A percentile compares a stretch with the other conserved stretches of the same genome.
phyloP scores from a whole-genome alignment of 2,329 filamentous ascomycete genomes.

The Cladophialophora bantiana region DNA sequence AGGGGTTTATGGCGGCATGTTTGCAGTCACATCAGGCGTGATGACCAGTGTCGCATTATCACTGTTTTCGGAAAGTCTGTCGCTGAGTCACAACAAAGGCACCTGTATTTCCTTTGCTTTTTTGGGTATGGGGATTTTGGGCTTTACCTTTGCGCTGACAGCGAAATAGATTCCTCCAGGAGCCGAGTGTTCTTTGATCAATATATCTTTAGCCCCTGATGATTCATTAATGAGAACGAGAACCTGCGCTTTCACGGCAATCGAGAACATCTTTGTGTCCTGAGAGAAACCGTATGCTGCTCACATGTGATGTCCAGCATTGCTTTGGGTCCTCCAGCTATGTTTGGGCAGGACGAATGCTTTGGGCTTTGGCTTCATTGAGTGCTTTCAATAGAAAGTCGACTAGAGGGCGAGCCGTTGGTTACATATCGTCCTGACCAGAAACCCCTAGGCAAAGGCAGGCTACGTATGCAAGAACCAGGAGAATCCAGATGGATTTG shows the following conservation, averaged over 20 bases:
- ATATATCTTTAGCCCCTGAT: neutral
- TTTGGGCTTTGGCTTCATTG: neutral
- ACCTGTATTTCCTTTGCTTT: constrained; percentile 83
- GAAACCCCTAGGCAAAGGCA: neutral
- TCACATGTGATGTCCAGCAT: neutral
- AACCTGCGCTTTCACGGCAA: neutral
- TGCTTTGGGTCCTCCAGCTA: neutral
- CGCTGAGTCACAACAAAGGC: constrained; percentile 78
- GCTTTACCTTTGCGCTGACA: constrained; percentile 84
- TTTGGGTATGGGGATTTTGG: constrained; percentile 83
- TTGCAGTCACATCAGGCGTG: constrained; percentile 88
- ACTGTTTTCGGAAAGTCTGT: constrained; percentile 84
- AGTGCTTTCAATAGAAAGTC: too few relatives aligned
- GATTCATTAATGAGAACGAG: neutral
- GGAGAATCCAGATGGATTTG: neutral
- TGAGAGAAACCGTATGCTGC: neutral
- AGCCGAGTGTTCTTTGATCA: neutral
- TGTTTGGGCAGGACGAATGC: neutral
- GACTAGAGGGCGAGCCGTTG: too few relatives aligned
- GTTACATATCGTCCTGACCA: neutral
- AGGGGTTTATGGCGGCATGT: constrained; percentile 68
- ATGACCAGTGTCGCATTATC: constrained; percentile 94
- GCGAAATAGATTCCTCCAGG: constrained; percentile 48
- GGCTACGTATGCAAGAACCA: neutral
- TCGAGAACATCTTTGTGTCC: neutral